phyloP scores from a whole-genome alignment of 345 rosid species.

The Adansonia digitata region DNA sequence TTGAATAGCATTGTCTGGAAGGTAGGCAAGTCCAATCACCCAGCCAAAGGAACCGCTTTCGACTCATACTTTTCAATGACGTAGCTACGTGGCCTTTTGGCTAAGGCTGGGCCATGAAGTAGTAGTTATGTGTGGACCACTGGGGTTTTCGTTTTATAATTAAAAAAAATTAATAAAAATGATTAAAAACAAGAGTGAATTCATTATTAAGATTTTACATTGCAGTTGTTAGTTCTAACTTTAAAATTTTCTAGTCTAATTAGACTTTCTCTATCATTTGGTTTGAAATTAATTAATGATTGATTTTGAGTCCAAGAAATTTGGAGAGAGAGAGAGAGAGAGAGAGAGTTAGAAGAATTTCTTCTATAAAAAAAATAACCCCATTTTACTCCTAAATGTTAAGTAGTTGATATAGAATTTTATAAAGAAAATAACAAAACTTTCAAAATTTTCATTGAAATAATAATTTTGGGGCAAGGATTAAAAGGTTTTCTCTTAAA shows the following conservation, averaged over 20 bases:
- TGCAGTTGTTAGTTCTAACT: neutral
- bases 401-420: slow-evolving; percentile 18
- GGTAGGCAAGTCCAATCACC: slow-evolving; percentile 19
- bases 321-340: slow-evolving; percentile 7
- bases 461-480: neutral
- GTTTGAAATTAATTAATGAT: neutral
- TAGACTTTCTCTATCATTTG: neutral
- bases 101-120: neutral
- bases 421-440: neutral
- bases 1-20: slow-evolving; percentile 25
- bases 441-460: neutral
- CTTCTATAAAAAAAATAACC: neutral
- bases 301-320: slow-evolving; percentile 17
- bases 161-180: too few species aligned
- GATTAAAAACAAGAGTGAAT: too few species aligned
- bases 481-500: neutral
- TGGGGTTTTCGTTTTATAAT: too few species aligned
- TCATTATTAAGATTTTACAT: neutral
- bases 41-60: slow-evolving; percentile 2
- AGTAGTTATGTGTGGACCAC: slow-evolving; percentile 19
- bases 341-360: slow-evolving; percentile 4
- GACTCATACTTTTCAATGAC: neutral
- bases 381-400: slow-evolving; percentile 4
- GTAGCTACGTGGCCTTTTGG: slow-evolving; percentile 26
- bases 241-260: neutral